A percentile compares a stretch with the other conserved stretches of the same genome.
Evolutionary conservation across 257 asterid genomes (phyloP).

Genomic region (Oldenlandia corymbosa): DNA sequence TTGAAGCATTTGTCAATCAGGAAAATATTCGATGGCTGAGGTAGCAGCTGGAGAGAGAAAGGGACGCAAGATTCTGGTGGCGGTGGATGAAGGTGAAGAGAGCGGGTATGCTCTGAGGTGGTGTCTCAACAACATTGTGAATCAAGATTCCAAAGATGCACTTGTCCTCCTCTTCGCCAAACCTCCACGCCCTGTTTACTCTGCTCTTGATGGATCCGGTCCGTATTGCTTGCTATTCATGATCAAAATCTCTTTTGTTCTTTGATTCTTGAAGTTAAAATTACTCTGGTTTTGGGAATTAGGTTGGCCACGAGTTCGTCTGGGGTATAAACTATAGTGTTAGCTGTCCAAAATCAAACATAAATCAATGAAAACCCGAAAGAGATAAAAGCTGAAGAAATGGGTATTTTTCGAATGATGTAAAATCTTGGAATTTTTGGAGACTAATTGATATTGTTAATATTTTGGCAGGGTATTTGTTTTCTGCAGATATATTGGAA

Average conservation of each 20-base stretch:
- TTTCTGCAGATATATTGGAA: constrained; percentile 38
- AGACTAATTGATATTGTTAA: too few species aligned
- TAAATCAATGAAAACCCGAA: background rate
- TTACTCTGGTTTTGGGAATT: too few species aligned
- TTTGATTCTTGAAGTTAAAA: background rate
- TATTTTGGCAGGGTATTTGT: constrained; percentile 45
- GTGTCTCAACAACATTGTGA: constrained; percentile 47
- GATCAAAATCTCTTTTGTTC: background rate
- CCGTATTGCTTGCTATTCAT: too few species aligned
- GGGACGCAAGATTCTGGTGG: constrained; percentile 52
- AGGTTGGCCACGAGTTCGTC: too few species aligned
- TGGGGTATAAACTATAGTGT: too few species aligned
- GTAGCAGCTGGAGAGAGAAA: constrained; percentile 32
- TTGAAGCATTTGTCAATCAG: background rate
- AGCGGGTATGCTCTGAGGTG: constrained; percentile 62
- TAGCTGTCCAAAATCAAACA: background rate
- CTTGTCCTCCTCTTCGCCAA: constrained; percentile 50
- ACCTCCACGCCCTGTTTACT: constrained; percentile 35
- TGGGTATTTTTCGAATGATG: too few species aligned
- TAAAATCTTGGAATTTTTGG: too few species aligned
- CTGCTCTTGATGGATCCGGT: constrained; percentile 57
- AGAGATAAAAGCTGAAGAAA: too few species aligned
- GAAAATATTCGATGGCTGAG: constrained; percentile 13
- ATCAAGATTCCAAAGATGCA: constrained; percentile 35
- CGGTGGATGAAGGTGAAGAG: constrained; percentile 70